Base-by-base conservation (phyloP, 805 yeast genomes). In the Allodekkera sacchari region DNA sequence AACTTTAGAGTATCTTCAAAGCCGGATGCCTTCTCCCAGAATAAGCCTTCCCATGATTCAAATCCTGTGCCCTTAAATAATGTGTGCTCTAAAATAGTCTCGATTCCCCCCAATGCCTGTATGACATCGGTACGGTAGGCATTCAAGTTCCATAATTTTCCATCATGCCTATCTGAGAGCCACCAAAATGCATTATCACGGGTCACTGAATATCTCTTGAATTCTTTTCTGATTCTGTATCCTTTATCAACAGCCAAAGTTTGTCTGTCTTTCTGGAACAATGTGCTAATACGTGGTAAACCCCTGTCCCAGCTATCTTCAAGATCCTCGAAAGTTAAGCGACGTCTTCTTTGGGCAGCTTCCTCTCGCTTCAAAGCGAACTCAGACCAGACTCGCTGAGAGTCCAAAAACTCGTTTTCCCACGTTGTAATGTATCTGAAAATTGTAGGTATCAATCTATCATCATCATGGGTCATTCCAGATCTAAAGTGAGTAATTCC, bases 1-100 rank as follows among this genome's bases (percentile, higher is more conserved):
- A 87, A 83, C 53, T 88, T 89, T 71, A 92, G 71, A 0, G 95
- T 82, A 48, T 92, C 98, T 55, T 92, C 99, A 53, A 88, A 92
- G 0, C 98, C 98, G 18, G 95, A 78, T 0, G 94, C 94, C 52
- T 88, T 88, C 51, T 92, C 98, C 99, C 99, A 92, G 57, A 92
- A 92, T 17, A 92, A 63, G 4, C 98, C 97, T 61, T 92, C 99
- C 98, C 98, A 92, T 7, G 94, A 83, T 44, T 83, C 94, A 50
- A 92, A 92, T 0, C 98, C 99, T 2, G 99, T 92, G 9, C 94
- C 99, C 52, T 83, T 85, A 64, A 92, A 92, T 28, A 92, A 58
- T 0, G 97, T 87, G 47, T 92, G 99, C 48, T 89, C 97, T 38
- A 92, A 57, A 50, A 92, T 92, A 0, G 97, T 85, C 48, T 89